Base-by-base conservation (phyloP, 768 basidiomycete species). In the Neoboletus brunneissimus region DNA sequence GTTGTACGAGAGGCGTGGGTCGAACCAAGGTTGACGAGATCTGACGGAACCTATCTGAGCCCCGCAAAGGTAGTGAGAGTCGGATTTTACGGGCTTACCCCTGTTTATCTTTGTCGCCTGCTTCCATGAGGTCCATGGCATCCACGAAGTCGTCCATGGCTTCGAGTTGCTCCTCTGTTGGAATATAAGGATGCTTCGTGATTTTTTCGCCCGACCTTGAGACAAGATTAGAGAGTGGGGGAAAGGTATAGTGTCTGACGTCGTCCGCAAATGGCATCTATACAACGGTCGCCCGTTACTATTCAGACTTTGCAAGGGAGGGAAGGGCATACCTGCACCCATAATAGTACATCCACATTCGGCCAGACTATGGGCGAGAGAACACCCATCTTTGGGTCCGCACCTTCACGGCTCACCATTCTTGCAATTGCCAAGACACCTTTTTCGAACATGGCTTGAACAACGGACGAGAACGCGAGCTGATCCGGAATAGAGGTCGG, bases 241-340 rank as follows among this genome's bases (percentile, higher is more conserved):
- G 84, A 69, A 99, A 98, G 11, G 83, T 85, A 71, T 91, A 93
- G 60, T 85, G 89, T 55, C 94, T 84, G 51, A 94, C 79, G 64
- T 99, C 96, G 68, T 99, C 96, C 2, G 93, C 93, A 66, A 97
- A 98, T 0, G 96, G 96, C 81, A 98, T 83, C 93, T 95, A 60
- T n/a, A 20, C 37, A 23, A 51, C 3, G 40, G 12, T 27, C 12
- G 35, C 50, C 25, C 43, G 9, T 51, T 32, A 40, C 32, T 7
- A 45, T 15, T 10, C 35, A 29, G 16, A 43, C 20, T 41, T 22
- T 31, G 25, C 2, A 40, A 15, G 32, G 25, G 31, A 23, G 11
- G 44, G 31, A 38, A 25, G 13, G n/a, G 67, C 76, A 44, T 64
- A 92, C 94, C 76, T 87, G 87, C 22, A 83, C 83, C 91, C 89